Evolutionary conservation across 2,329 filamentous ascomycete genomes (phyloP).

Genomic region (Macrophomina tecta): DNA sequence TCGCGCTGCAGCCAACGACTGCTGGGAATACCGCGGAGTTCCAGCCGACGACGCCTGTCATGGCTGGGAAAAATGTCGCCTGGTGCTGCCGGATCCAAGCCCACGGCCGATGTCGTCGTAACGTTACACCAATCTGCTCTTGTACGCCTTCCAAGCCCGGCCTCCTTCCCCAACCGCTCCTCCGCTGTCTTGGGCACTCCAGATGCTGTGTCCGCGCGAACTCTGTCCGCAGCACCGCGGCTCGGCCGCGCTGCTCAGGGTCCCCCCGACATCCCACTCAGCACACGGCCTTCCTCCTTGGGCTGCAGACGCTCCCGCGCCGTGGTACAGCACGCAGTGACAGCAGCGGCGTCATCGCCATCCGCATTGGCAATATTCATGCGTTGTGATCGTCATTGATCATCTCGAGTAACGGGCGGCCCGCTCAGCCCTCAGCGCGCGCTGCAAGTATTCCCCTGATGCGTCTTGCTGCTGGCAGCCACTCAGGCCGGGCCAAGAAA

Average conservation of each 20-base stretch:
- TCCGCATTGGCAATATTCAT: constrained; percentile 40
- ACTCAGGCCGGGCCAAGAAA: constrained; percentile 20
- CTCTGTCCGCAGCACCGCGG: constrained; percentile 12
- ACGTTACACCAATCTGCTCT: constrained; percentile 21
- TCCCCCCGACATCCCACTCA: constrained; percentile 1
- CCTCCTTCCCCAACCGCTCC: constrained; percentile 27
- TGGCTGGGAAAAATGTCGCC: constrained; percentile 36
- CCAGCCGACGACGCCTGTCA: constrained; percentile 7
- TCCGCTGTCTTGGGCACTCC: constrained; percentile 21
- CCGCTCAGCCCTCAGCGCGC: constrained; percentile 45
- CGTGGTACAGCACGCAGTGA: constrained; percentile 26
- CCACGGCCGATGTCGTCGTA: constrained; percentile 26
- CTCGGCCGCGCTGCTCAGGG: constrained; percentile 6
- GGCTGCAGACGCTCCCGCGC: constrained; percentile 17
- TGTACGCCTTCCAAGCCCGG: constrained; percentile 16
- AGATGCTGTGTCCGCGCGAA: constrained; percentile 23
- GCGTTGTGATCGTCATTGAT: constrained; percentile 42
- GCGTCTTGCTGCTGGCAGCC: constrained; percentile 19
- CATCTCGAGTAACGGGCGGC: constrained; percentile 45
- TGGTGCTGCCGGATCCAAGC: constrained; percentile 38
- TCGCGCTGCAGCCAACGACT: constrained; percentile 19
- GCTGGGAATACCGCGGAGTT: constrained; percentile 10
- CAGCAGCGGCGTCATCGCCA: constrained; percentile 23
- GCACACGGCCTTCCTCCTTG: constrained; percentile 17
- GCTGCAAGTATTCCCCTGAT: constrained; percentile 45